Base-by-base conservation (phyloP, 2,329 filamentous ascomycete species). In the Dendrostoma leiphaemia region DNA sequence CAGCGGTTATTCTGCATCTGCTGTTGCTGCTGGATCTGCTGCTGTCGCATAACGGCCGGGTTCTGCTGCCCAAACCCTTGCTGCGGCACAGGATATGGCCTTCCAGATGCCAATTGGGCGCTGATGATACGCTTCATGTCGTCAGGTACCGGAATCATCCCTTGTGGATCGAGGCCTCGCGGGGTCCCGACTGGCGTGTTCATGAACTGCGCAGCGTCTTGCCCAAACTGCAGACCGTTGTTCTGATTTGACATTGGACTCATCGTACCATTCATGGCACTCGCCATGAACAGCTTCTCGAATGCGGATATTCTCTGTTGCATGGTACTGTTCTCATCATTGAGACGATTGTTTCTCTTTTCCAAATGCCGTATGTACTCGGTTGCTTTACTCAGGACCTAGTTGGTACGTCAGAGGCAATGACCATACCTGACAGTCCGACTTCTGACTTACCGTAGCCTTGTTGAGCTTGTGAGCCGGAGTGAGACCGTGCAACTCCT, bases 381-480 rank as follows among this genome's bases (percentile, higher is more conserved):
- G 6, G 93, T 97, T 2, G 93, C 93, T 70, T 97, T 97, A 61
- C 90, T 92, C 40, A 97, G 74, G 48, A 97, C 81, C 80, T 84
- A 43, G 4, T 10, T 44, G 15, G 15, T 40, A 28, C 13, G 48
- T 60, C 38, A 60, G 58, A 13, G 19, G 19, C 6, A 19, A 15
- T 7, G 28, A 24, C 19, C 1, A 2, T 7, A 17, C 3, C 7
- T 21, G 23, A 12, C n/a, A 19, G n/a, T 48, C 7, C 35, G 9
- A 40, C 13, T 13, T 31, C n/a, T 37, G 12, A 56, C 66, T 24
- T 71, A 86, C 91, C 2, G 92, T 97, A n/a, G 93, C 93, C 71
- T 97, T 97, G 76, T 97, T 97, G 26, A 97, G 77, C 71, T 97
- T 97, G 74, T 95, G 92, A 6, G 91, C 91, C 1, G 91, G 89